These are phyloP conservation scores for Gossypium trilobum DNA, from an alignment of 441 rosid species.

Conservation along the genomic window DNA sequence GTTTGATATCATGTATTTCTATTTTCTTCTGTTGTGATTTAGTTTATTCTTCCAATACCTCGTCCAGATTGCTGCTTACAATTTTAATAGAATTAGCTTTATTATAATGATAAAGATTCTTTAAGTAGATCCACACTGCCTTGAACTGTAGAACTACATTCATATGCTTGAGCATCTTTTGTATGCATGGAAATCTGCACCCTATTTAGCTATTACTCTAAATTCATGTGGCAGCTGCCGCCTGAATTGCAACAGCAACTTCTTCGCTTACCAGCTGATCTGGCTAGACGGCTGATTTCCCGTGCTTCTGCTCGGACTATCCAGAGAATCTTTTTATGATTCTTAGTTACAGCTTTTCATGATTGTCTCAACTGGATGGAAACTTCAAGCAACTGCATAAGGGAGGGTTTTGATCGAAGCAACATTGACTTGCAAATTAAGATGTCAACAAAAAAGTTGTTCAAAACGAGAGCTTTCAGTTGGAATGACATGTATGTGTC, in stretches of 20 bases:
- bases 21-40: background rate
- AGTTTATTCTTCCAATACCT: background rate
- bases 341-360: background rate
- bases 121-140: background rate
- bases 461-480: background rate
- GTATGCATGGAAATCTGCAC: constrained; percentile 1
- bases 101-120: background rate
- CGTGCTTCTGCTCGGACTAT: constrained; percentile 75
- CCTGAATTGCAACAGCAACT: constrained; percentile 68
- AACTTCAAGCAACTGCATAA: background rate
- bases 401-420: background rate
- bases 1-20: background rate
- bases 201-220: background rate
- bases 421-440: background rate
- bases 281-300: constrained; percentile 63
- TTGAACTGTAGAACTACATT: background rate
- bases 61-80: background rate
- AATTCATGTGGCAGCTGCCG: constrained; percentile 47
- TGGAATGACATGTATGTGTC: background rate
- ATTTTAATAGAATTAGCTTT: background rate
- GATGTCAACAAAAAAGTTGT: background rate
- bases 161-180: constrained; percentile 3
- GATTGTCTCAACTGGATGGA: background rate
- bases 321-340: constrained; percentile 58
- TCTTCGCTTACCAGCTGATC: constrained; percentile 64